phyloP scores from a whole-genome alignment of 805 yeast genomes.

The Saturnispora ahearnii region DNA sequence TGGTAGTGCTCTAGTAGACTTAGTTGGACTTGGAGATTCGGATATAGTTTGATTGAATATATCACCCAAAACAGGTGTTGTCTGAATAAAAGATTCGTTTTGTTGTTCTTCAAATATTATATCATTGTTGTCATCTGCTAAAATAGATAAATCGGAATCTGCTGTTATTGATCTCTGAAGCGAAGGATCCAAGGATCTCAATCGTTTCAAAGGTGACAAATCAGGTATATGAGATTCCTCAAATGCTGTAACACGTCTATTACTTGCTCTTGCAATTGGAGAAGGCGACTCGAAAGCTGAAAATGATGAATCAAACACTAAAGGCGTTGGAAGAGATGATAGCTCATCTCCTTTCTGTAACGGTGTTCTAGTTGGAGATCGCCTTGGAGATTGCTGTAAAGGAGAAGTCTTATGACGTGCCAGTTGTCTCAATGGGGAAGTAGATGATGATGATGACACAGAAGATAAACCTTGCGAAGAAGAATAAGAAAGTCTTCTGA shows the following conservation, averaged over 20 bases:
- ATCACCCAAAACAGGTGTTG: conserved; percentile 1
- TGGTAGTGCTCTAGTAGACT: neutral
- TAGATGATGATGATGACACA: neutral
- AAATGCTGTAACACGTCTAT: neutral
- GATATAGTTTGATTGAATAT: conserved; percentile 10
- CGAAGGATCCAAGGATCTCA: conserved; percentile 1
- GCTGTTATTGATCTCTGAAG: conserved; percentile 3
- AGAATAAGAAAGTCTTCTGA: neutral
- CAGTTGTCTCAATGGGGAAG: neutral
- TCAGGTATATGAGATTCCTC: conserved; percentile 1
- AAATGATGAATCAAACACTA: conserved; percentile 8
- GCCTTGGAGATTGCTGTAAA: neutral
- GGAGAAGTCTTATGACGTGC: neutral
- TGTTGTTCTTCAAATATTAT: conserved; percentile 1
- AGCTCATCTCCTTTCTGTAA: neutral
- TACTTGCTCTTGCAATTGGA: neutral
- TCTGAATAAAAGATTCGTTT: neutral
- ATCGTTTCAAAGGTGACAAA: conserved; percentile 2
- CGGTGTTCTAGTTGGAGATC: neutral
- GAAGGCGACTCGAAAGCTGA: conserved; percentile 7
- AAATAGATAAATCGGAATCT: conserved; percentile 4
- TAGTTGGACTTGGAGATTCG: conserved; percentile 7
- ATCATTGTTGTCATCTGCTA: neutral
- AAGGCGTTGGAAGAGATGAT: neutral
- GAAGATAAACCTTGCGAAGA: neutral